Conservation (phyloP, 352 stramenopile species). For the Phytophthora vignae region DNA sequence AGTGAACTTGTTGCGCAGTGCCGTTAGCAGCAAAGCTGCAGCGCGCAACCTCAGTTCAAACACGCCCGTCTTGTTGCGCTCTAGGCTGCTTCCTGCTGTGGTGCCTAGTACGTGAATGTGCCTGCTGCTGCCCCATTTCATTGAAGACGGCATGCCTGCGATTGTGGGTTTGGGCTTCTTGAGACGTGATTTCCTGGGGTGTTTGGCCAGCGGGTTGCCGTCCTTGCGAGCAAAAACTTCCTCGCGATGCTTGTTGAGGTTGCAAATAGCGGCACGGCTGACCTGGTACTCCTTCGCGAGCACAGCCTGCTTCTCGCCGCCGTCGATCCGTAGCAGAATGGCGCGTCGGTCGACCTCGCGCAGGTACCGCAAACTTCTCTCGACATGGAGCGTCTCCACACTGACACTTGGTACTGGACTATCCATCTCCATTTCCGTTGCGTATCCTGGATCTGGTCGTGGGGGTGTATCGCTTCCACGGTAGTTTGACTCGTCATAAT, state of each 20-base stretch:
- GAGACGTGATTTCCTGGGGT: slow-evolving; percentile 53
- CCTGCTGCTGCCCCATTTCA: slow-evolving; percentile 1
- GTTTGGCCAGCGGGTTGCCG: slow-evolving; percentile 63
- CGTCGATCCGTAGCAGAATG: slow-evolving; percentile 58
- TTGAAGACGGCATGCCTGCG: slow-evolving; percentile 2
- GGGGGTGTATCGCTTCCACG: no score
- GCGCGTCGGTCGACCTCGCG: slow-evolving; percentile 67
- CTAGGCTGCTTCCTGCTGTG: neutral
- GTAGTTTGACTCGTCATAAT: no score
- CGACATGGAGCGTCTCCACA: neutral
- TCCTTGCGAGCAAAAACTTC: slow-evolving; percentile 52
- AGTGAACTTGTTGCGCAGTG: slow-evolving; percentile 27
- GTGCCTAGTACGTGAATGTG: neutral
- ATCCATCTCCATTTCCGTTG: no score
- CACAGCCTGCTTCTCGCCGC: slow-evolving; percentile 67
- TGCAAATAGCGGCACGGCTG: slow-evolving; percentile 68
- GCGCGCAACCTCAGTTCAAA: slow-evolving; percentile 44
- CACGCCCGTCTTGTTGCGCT: slow-evolving; percentile 1
- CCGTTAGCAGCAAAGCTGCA: slow-evolving; percentile 40
- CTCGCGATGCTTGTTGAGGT: slow-evolving; percentile 68
- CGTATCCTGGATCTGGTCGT: no score
- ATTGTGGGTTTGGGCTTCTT: slow-evolving; percentile 21
- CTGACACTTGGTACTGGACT: no score
- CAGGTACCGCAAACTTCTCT: slow-evolving; percentile 64
- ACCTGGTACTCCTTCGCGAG: slow-evolving; percentile 73